A percentile compares a stretch with the other conserved stretches of the same genome.
phyloP scores from a whole-genome alignment of 352 stramenopile genomes.

The Phytophthora colocasiae region DNA sequence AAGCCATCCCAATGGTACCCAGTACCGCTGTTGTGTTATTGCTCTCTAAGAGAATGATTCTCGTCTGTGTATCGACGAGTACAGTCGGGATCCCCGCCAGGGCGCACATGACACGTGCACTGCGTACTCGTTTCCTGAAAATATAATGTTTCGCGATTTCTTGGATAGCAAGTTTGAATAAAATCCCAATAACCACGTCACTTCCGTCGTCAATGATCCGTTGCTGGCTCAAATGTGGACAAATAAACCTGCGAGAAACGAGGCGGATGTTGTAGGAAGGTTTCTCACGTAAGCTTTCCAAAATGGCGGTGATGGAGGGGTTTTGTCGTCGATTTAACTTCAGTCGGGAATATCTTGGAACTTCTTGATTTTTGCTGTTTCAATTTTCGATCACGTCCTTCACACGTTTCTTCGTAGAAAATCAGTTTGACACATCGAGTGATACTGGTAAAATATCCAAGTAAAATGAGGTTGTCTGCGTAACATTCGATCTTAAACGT shows the following conservation, averaged over 20 bases:
- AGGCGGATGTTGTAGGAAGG: not conserved
- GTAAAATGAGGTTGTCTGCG: not conserved
- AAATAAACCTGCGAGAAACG: not conserved
- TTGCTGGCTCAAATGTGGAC: constrained; percentile 11
- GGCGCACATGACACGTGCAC: constrained; percentile 41
- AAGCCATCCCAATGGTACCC: too few species aligned
- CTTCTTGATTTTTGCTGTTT: constrained; percentile 1
- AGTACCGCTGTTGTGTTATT: too few species aligned
- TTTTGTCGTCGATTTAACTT: not conserved
- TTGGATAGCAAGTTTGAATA: constrained; percentile 37
- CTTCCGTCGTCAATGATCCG: not conserved
- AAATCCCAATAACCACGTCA: not conserved
- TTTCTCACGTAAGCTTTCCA: constrained; percentile 1
- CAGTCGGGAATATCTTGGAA: not conserved
- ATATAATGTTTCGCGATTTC: constrained; percentile 35
- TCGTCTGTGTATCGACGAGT: too few species aligned
- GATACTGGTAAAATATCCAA: constrained; percentile 2
- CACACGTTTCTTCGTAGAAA: constrained; percentile 10
- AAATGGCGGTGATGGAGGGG: not conserved
- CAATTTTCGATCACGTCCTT: constrained; percentile 6
- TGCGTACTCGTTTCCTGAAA: constrained; percentile 21
- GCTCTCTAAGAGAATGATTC: too few species aligned
- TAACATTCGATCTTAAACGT: constrained; percentile 10
- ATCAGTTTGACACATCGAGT: not conserved
- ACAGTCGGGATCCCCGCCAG: constrained; percentile 38